phyloP scores from a whole-genome alignment of 352 stramenopile species.

The Pythium coloratum region DNA sequence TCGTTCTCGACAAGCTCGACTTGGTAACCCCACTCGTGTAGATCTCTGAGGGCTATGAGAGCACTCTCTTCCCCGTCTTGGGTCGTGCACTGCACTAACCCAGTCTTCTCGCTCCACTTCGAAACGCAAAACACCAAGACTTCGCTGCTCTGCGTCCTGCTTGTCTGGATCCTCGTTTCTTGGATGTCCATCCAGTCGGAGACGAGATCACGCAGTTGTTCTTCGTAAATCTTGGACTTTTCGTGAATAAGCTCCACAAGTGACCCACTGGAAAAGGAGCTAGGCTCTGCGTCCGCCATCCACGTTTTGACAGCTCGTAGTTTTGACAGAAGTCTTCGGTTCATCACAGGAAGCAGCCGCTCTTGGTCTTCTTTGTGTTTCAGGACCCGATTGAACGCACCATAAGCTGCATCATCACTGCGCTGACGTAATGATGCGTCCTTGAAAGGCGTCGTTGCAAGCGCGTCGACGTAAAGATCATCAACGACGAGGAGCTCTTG shows the following conservation, averaged over 20 bases:
- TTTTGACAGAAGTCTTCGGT: constrained; percentile 42
- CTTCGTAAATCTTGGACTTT: not conserved
- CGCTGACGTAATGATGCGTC: constrained; percentile 13
- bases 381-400: constrained; percentile 28
- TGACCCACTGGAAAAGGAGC: not conserved
- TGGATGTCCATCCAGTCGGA: not conserved
- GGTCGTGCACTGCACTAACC: not conserved
- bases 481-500: constrained; percentile 28
- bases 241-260: not conserved
- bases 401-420: constrained; percentile 24
- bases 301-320: constrained; percentile 13
- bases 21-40: not conserved
- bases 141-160: not conserved
- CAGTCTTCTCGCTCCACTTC: not conserved
- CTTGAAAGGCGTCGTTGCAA: constrained; percentile 48
- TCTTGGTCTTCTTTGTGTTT: constrained; percentile 37
- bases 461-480: constrained; percentile 50
- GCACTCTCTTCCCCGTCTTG: not conserved
- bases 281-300: not conserved
- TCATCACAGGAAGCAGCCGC: constrained; percentile 33
- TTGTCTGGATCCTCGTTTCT: not conserved
- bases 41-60: not conserved
- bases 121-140: not conserved
- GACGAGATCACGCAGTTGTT: not conserved
- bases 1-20: not conserved